These are phyloP conservation scores for Aspergillus terreus DNA, from an alignment of 2,329 filamentous ascomycete species.

Conservation along the genomic window DNA sequence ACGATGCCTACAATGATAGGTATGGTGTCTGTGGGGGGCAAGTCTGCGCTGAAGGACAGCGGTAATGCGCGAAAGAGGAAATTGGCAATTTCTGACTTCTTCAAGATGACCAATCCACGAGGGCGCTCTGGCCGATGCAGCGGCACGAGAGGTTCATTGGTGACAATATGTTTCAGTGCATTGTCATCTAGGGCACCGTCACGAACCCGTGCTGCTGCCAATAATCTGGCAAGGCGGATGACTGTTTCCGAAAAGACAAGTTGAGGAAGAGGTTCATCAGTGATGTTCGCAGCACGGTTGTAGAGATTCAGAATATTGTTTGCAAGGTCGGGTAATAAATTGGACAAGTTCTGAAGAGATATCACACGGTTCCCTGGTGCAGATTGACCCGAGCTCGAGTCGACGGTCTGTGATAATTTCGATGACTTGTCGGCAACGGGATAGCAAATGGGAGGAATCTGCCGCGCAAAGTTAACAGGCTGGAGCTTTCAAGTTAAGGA, in stretches of 20 bases:
- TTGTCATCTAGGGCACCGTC: slow-evolving; percentile 50
- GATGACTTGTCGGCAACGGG: slow-evolving; percentile 48
- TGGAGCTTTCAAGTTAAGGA: not conserved
- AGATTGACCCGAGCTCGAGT: slow-evolving; percentile 39
- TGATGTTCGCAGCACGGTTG: slow-evolving; percentile 49
- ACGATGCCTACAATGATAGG: slow-evolving; percentile 82
- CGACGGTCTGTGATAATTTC: slow-evolving; percentile 40
- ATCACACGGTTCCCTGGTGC: slow-evolving; percentile 45
- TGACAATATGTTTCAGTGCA: slow-evolving; percentile 59
- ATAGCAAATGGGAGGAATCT: slow-evolving; percentile 54
- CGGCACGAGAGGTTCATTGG: slow-evolving; percentile 40
- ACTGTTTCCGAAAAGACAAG: slow-evolving; percentile 55
- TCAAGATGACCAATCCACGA: slow-evolving; percentile 43
- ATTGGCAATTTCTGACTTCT: slow-evolving; percentile 60
- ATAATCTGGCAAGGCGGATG: slow-evolving; percentile 52
- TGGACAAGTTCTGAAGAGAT: slow-evolving; percentile 49
- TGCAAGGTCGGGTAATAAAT: slow-evolving; percentile 53
- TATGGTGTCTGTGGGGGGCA: slow-evolving; percentile 72
- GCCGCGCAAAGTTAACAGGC: not conserved
- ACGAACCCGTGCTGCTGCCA: slow-evolving; percentile 49
- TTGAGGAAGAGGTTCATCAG: slow-evolving; percentile 51
- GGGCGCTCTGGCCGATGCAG: slow-evolving; percentile 32
- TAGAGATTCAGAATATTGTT: slow-evolving; percentile 57
- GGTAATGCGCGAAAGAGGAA: slow-evolving; percentile 69
- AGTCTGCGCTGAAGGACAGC: slow-evolving; percentile 53